phyloP scores from a whole-genome alignment of 345 rosid genomes.

The Durio zibethinus region DNA sequence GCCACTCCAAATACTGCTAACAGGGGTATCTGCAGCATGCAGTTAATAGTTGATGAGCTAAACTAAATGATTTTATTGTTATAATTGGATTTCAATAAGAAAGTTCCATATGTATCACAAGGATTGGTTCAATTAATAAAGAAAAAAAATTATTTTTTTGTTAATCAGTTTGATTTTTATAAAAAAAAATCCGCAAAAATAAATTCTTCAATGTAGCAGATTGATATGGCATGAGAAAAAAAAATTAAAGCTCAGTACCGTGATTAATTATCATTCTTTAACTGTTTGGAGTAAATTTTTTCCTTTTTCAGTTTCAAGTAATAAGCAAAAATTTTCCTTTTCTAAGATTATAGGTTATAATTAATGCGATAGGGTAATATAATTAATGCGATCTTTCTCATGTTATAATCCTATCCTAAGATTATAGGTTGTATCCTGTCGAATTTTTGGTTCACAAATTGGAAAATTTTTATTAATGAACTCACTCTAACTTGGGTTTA shows the following conservation, averaged over 20 bases:
- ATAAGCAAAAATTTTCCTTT: background rate
- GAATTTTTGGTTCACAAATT: conserved; percentile 1
- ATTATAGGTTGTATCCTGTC: conserved; percentile 8
- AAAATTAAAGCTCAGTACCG: no score
- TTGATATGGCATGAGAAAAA: no score
- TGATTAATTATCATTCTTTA: no score
- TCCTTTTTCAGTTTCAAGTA: no score
- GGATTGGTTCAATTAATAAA: no score
- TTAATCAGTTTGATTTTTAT: no score
- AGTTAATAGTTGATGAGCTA: background rate
- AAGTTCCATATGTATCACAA: no score
- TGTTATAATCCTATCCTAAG: background rate
- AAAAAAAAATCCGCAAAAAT: no score
- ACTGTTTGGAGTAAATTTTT: background rate
- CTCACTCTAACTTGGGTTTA: background rate
- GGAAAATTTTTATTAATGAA: conserved; percentile 7
- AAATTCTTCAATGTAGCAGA: no score
- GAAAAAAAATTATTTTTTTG: no score
- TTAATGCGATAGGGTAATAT: background rate
- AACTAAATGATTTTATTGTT: background rate
- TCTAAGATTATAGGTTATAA: background rate
- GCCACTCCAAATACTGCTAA: background rate
- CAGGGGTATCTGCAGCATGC: background rate
- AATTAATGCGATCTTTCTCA: background rate
- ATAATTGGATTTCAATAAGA: background rate